Percentiles rank a stretch among this genome's conserved stretches.
These are phyloP conservation scores for Retiboletus flavoniger DNA, from an alignment of 1,284 basidiomycete species.

Conservation along the genomic window DNA sequence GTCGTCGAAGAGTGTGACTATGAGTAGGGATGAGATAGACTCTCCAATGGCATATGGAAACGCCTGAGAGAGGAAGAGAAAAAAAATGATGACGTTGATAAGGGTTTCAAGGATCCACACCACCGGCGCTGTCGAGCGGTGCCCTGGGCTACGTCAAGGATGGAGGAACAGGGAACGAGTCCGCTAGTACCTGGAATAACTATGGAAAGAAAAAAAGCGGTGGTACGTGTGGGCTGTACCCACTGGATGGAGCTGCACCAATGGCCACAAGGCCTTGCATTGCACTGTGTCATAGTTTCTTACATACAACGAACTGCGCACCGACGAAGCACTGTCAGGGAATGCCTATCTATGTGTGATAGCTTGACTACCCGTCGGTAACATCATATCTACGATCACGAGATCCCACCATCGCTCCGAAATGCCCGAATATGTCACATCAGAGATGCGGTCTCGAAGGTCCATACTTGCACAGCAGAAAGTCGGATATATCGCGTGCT, in stretches of 20 bases:
- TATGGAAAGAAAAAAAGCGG: not conserved
- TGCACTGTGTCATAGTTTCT: conserved; percentile 2
- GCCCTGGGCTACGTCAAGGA: conserved; percentile 3
- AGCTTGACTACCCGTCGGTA: not conserved
- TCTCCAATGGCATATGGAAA: not conserved
- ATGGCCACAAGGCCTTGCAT: not conserved
- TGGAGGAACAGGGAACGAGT: not conserved
- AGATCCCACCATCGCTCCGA: not conserved
- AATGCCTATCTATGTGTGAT: not conserved
- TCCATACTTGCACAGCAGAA: conserved; percentile 19
- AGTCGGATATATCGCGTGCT: conserved; percentile 30
- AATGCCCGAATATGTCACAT: not conserved
- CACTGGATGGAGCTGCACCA: not conserved
- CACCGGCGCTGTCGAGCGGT: conserved; percentile 8
- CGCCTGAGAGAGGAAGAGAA: not conserved
- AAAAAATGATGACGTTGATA: conserved; percentile 1
- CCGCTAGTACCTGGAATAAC: not conserved
- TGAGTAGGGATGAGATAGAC: not conserved
- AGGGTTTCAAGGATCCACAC: conserved; percentile 5
- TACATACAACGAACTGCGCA: conserved; percentile 1
- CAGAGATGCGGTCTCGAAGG: conserved; percentile 13
- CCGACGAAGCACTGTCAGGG: not conserved
- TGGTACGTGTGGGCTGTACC: conserved; percentile 1
- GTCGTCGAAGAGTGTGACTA: conserved; percentile 9
- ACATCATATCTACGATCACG: not conserved